Conservation (phyloP, 441 rosid species). For the Gossypium trilobum region DNA sequence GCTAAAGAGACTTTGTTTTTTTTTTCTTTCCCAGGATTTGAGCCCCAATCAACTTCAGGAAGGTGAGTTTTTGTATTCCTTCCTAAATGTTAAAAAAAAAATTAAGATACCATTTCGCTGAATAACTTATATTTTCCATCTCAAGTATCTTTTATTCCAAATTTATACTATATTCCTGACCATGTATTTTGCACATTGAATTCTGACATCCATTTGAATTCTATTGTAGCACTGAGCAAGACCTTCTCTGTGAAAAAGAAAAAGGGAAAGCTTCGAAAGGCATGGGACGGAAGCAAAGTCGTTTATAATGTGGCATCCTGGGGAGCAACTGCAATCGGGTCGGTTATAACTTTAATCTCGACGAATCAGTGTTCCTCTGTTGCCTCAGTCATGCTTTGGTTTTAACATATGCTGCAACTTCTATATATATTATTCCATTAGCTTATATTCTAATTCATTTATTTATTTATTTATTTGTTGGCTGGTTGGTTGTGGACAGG, state of each 20-base stretch:
- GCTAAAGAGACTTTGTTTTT: not conserved
- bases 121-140: not conserved
- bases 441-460: not conserved
- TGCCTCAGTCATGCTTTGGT: not conserved
- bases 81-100: not conserved
- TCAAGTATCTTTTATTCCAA: conserved; percentile 5
- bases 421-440: too few relatives aligned
- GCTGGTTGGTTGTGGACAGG: conserved; percentile 30
- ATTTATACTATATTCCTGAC: not conserved
- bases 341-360: conserved; percentile 11
- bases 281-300: conserved; percentile 98
- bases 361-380: not conserved
- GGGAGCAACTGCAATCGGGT: conserved; percentile 96
- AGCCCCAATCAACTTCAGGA: conserved; percentile 86
- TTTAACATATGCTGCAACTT: too few relatives aligned
- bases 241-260: conserved; percentile 72
- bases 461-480: conserved; percentile 3
- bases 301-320: conserved; percentile 85
- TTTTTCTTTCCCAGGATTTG: conserved; percentile 44
- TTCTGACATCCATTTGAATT: conserved; percentile 22
- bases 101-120: not conserved
- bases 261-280: conserved; percentile 80
- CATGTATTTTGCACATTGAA: not conserved
- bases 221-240: conserved; percentile 65
- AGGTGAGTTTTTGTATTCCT: conserved; percentile 35